These are phyloP conservation scores for Claviceps fusiformis DNA, from an alignment of 2,329 filamentous ascomycete genomes.

Conservation along the genomic window DNA sequence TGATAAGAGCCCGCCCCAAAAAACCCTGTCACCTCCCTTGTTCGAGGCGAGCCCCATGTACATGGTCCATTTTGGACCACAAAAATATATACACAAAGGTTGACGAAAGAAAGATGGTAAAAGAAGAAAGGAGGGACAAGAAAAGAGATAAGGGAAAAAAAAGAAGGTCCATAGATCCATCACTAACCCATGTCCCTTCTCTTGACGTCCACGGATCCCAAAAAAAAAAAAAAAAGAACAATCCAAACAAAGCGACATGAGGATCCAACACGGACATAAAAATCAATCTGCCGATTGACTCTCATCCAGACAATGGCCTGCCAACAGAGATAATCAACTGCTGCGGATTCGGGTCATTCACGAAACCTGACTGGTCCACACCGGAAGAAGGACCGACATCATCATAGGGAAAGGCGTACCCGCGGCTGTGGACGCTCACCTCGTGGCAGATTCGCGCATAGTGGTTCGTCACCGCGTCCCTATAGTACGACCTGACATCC, in stretches of 20 bases:
- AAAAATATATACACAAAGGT: too few relatives aligned
- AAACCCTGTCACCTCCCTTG: too few relatives aligned
- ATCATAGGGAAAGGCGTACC: constrained; percentile 62
- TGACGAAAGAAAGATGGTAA: too few relatives aligned
- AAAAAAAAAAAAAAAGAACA: background rate
- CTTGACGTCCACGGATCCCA: too few relatives aligned
- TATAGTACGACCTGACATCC: constrained; percentile 37
- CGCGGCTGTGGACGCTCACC: constrained; percentile 41
- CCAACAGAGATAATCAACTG: constrained; percentile 45
- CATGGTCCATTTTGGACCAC: too few relatives aligned
- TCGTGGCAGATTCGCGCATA: constrained; percentile 53
- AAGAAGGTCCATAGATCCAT: too few relatives aligned
- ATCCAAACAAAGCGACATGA: background rate
- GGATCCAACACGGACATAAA: background rate
- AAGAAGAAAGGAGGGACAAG: too few relatives aligned
- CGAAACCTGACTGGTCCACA: constrained; percentile 47
- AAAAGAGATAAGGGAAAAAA: too few relatives aligned
- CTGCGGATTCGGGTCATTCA: constrained; percentile 42
- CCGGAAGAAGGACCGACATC: constrained; percentile 46
- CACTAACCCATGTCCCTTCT: too few relatives aligned
- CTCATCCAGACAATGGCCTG: constrained; percentile 14
- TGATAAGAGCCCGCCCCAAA: too few relatives aligned
- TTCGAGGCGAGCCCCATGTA: too few relatives aligned
- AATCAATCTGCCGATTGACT: too few relatives aligned
- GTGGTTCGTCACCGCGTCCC: constrained; percentile 45